Evolutionary conservation across 2,329 filamentous ascomycete species (phyloP), one percentile per base, ranked within the genome.

Genomic region (Trichoderma gracile): DNA sequence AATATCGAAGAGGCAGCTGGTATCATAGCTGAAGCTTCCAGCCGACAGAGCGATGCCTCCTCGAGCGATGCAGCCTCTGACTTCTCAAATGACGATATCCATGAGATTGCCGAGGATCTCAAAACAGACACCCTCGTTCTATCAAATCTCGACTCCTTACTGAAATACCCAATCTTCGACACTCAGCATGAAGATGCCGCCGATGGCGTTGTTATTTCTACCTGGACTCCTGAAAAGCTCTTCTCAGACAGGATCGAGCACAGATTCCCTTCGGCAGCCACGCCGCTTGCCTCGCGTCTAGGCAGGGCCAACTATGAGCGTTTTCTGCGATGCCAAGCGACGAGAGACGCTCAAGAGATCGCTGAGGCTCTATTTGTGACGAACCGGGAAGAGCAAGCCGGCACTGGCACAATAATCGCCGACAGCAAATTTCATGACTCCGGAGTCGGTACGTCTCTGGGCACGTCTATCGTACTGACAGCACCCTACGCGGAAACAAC

Each of bases 61-160:
- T 59, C 30, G 2, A 59, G 45, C 27, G 56, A 50, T 14, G 56
- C 56, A 12, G 56, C 9, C 7, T 59, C 56, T 59, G 33, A 17
- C 19, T 59, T 59, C 33, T 59, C 56, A 42, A 21, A 59, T 19
- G 56, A 50, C 19, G 33, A 59, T 9, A 42, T 59, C 15, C 42
- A 59, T 21, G 56, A 59, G 33, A 49, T 59, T 59, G 56, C 56
- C 1, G 56, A 59, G 7, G 56, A 59, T 23, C 56, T 59, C 5
- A 59, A 17, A 2, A 59, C 33, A 0, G 56, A 59, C 19, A 59
- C 56, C 15, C 6, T 38, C 9, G 21, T 59, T 21, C 21, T 59
- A 2, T 59, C 56, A 1, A 23, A 46, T 3, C 46, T 59, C n/a
- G 56, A 59, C 12, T 17, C 56, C 2, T 25, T 59, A 8, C 10